Conservation (phyloP, 331 rosid genomes). For the Erythrophleum ivorense region DNA sequence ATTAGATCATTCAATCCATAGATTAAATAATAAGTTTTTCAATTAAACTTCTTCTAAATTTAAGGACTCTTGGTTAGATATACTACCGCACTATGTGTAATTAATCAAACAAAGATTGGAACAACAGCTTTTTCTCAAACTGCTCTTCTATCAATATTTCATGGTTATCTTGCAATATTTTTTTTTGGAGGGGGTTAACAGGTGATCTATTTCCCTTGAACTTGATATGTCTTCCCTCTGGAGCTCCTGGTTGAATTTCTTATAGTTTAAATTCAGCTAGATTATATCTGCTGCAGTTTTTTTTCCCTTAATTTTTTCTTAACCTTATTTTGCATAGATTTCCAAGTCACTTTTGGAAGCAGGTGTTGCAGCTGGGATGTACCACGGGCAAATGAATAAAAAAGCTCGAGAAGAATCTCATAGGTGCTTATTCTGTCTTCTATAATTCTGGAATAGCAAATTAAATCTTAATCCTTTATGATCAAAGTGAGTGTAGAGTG, state of each 20-base stretch:
- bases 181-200: constrained; percentile 10
- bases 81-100: background rate
- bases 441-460: constrained; percentile 37
- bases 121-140: constrained; percentile 13
- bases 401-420: constrained; percentile 85
- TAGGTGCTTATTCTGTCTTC: constrained; percentile 56
- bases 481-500: constrained; percentile 35
- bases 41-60: background rate
- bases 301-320: constrained; percentile 15
- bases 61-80: constrained; percentile 13
- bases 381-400: constrained; percentile 82
- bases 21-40: background rate
- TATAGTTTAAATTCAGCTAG: constrained; percentile 12
- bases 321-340: constrained; percentile 56
- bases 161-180: constrained; percentile 25
- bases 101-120: background rate
- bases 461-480: constrained; percentile 22
- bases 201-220: constrained; percentile 4
- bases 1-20: constrained; percentile 25
- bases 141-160: constrained; percentile 11
- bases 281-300: constrained; percentile 27
- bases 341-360: constrained; percentile 63
- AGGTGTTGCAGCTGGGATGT: constrained; percentile 72
- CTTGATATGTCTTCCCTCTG: constrained; percentile 1
- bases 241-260: constrained; percentile 29